Evolutionary conservation across 805 yeast species (phyloP), one percentile per base, ranked within the genome.

Genomic region (Wickerhamiella siamensis): DNA sequence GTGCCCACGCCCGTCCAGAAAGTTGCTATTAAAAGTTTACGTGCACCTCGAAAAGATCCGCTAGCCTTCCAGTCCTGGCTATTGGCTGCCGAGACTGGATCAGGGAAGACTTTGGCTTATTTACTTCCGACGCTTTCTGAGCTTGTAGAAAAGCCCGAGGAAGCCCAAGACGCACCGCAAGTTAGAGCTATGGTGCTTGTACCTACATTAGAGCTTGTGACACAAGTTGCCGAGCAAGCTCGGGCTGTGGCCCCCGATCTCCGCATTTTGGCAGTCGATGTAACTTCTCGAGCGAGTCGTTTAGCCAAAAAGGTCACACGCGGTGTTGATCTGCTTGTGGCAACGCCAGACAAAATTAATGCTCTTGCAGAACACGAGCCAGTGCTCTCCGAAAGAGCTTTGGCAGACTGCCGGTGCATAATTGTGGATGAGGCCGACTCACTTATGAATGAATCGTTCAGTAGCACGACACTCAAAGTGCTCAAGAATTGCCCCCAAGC

Each of bases 391-490:
- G 43, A 45, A 16, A 45, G 47, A 14, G 52, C 49, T 29, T 46
- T 72, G 10, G 53, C 65, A 45, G 48, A 70, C 59, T 74, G 79
- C 4, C 66, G 68, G 21, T 79, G 70, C 53, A 66, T 80, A 36
- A 88, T 83, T 2, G 72, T 82, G 12, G 98, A 88, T 57, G 98
- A 88, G 59, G 97, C 98, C 0, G 98, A 88, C 60, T 81, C 95
- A 0, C 63, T 88, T 43, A 70, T 87, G 75, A 94, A 87, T 56
- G 72, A 74, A 40, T 78, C 91, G 0, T 87, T 86, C 70, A 59
- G 77, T 9, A 69, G 69, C 20, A 77, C 74, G 38, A 82, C 95
- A 2, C 69, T 74, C 47, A 58, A 64, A 2, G 71, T 74, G 1
- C 61, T 84, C 12, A 65, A 60, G 18, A 49, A 59, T 38, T 67